Percentiles rank a stretch among this genome's conserved stretches.
phyloP scores from a whole-genome alignment of 306 rosid genomes.

The Psophocarpus tetragonolobus region DNA sequence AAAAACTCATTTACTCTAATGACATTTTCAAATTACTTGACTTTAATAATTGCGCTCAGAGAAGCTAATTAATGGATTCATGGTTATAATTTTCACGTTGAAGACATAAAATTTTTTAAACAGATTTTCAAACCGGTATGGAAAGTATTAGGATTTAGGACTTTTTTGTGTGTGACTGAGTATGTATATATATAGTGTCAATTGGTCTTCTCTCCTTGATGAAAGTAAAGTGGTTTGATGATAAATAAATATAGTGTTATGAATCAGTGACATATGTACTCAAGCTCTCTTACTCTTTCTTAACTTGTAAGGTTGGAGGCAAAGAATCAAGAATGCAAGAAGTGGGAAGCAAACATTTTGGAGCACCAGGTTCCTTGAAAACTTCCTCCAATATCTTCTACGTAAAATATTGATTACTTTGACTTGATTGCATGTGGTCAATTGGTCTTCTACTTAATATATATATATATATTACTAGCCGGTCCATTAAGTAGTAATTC shows the following conservation, averaged over 20 bases:
- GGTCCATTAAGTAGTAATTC: no score
- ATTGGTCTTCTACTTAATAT: no score
- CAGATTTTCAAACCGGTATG: not conserved
- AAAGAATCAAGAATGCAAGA: conserved; percentile 38
- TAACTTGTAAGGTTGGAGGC: conserved; percentile 35
- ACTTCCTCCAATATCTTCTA: not conserved
- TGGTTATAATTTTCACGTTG: not conserved
- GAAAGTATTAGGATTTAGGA: not conserved
- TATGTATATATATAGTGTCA: no score
- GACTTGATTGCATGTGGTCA: not conserved
- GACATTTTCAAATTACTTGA: not conserved
- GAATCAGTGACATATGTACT: not conserved
- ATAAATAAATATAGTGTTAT: not conserved
- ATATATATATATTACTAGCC: no score
- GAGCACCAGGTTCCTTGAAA: conserved; percentile 31
- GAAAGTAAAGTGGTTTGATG: not conserved
- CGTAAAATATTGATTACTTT: not conserved
- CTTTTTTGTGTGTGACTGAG: not conserved
- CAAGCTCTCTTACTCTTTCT: not conserved
- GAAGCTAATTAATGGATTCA: no score
- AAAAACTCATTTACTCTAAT: not conserved
- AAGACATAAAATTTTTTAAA: not conserved
- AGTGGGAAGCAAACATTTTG: conserved; percentile 31
- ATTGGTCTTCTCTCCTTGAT: no score
- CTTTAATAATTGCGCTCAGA: no score